Conservation (phyloP, 2,329 filamentous ascomycete genomes). For the Sarocladium kiliense region DNA sequence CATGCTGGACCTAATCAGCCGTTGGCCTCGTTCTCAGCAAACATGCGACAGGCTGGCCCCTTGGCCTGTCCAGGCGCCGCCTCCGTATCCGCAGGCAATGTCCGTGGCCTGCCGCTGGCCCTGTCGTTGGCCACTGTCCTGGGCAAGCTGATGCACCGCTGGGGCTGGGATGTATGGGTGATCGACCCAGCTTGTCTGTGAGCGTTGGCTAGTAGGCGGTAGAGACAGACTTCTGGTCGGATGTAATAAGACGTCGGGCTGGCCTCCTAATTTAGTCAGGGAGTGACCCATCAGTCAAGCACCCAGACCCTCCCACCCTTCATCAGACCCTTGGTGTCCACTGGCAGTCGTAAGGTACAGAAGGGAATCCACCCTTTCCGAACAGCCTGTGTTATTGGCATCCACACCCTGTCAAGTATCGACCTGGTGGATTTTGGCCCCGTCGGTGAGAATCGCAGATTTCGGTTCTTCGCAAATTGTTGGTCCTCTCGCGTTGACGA, state of each 20-base stretch:
- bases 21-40: no score
- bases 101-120: not conserved
- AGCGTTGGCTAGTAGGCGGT: not conserved
- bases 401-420: not conserved
- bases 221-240: not conserved
- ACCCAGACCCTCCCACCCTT: constrained; percentile 5
- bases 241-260: constrained; percentile 3
- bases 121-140: not conserved
- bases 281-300: constrained; percentile 6
- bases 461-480: constrained; percentile 4
- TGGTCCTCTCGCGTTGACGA: not conserved
- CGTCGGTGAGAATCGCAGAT: not conserved
- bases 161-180: not conserved
- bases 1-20: no score
- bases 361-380: constrained; percentile 5
- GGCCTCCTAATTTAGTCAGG: constrained; percentile 8
- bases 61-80: not conserved
- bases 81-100: constrained; percentile 4
- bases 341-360: not conserved
- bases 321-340: constrained; percentile 5
- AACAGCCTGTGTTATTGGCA: not conserved
- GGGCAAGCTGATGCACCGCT: not conserved
- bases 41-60: not conserved
- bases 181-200: constrained; percentile 3
- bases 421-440: no score